Evolutionary conservation across 805 yeast genomes (phyloP), one percentile per base, ranked within the genome.

Genomic region (Teunomyces aglyptinius): DNA sequence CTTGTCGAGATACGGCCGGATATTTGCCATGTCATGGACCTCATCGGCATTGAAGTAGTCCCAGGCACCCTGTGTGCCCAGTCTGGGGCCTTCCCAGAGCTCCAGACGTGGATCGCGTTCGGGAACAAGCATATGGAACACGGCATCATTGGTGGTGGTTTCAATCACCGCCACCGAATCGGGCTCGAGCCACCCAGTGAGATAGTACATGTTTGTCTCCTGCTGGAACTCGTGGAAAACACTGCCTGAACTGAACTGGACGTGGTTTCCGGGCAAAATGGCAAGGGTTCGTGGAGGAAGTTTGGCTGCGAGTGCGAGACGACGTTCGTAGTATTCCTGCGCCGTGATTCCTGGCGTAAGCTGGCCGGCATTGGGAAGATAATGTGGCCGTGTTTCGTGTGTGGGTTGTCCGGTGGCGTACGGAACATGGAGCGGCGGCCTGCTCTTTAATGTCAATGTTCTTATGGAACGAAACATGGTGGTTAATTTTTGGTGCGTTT

Each of bases 161-260:
- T 86, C 95, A 38, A 89, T 64, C 7, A 85, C 63, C 51, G 81
- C 78, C 50, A 84, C 78, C 0, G 95, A 81, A 53, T 87, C 85
- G 3, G 97, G 96, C 60, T 91, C 97, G 50, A 87, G 77, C 89
- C 95, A 90, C 3, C 98, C 98, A 1, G 96, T 85, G 49, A 92
- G 65, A 63, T 92, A 92, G 65, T 70, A 91, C 16, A 94, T 72
- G 61, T 94, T 90, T 45, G 87, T 92, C 60, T 91, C 86, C 67
- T 94, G 99, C 60, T 92, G 95, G 61, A 94, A 94, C 32, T 86
- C 86, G 60, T 91, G 83, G 58, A 94, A 94, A 1, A 92, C 98
- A 7, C 92, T 81, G 0, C 96, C 96, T 0, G 97, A 83, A 7
- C 96, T 88, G 65, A 73, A 89, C 61, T 88, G 87, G 7, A 85